A percentile compares a stretch with the other conserved stretches of the same genome.
These are phyloP conservation scores for Rhodotorula toruloides DNA, from an alignment of 768 basidiomycete species.

Conservation along the genomic window DNA sequence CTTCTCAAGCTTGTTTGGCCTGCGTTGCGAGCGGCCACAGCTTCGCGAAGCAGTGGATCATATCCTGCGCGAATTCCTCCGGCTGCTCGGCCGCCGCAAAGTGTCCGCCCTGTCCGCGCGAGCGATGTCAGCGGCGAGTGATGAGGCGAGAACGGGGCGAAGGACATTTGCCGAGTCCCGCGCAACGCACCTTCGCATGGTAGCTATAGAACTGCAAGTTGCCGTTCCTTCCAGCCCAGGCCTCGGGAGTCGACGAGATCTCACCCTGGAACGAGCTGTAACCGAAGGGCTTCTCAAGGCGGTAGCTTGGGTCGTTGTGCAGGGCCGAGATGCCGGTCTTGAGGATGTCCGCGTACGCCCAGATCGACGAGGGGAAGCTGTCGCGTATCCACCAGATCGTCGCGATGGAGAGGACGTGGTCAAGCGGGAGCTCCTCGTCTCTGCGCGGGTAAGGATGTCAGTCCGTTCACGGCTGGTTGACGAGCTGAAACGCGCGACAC, in stretches of 20 bases:
- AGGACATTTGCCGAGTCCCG: no score
- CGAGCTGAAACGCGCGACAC: background rate
- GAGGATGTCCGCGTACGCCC: constrained; percentile 31
- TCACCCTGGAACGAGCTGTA: constrained; percentile 25
- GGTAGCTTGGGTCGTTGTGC: constrained; percentile 13
- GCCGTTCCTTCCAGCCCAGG: constrained; percentile 17
- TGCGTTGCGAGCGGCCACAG: constrained; percentile 3
- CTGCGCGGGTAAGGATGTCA: background rate
- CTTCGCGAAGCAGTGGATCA: constrained; percentile 29
- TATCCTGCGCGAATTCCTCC: constrained; percentile 18
- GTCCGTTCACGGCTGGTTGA: background rate
- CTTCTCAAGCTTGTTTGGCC: background rate
- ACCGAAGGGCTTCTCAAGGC: constrained; percentile 33
- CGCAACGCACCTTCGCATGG: constrained; percentile 18
- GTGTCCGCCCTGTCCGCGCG: constrained; percentile 25
- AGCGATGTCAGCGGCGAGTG: background rate
- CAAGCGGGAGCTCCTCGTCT: constrained; percentile 31
- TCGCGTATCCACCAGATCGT: constrained; percentile 35
- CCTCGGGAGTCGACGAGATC: constrained; percentile 24
- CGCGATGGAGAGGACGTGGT: constrained; percentile 23
- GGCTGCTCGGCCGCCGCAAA: constrained; percentile 29
- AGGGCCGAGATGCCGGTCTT: constrained; percentile 13
- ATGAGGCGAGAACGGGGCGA: background rate
- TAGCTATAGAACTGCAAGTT: constrained; percentile 28
- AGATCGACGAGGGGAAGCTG: constrained; percentile 26